Evolutionary conservation across 495 filamentous ascomycete genomes (phyloP).

Genomic region (Aspergillus sclerotiicarbonarius): DNA sequence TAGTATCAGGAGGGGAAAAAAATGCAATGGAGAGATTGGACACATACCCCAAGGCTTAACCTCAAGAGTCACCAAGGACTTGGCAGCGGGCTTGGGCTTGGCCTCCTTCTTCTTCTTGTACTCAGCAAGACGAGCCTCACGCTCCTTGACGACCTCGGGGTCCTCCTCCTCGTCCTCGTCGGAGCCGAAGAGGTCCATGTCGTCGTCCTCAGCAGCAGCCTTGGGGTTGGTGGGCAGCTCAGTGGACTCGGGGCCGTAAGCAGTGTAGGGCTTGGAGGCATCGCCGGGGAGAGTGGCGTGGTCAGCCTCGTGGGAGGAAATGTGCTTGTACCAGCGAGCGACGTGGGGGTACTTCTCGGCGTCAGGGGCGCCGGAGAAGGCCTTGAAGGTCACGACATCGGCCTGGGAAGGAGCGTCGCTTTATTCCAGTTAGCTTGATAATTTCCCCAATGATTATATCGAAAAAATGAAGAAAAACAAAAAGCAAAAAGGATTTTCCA

Average conservation of each 20-base stretch:
- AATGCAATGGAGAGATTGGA: slow-evolving; percentile 9
- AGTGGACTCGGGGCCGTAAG: slow-evolving; percentile 83
- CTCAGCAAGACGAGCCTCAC: slow-evolving; percentile 83
- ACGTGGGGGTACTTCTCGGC: slow-evolving; percentile 87
- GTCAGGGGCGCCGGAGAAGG: slow-evolving; percentile 70
- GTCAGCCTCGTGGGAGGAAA: slow-evolving; percentile 82
- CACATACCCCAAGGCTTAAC: slow-evolving; percentile 97
- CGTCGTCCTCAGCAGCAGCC: slow-evolving; percentile 74
- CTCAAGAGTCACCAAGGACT: slow-evolving; percentile 92
- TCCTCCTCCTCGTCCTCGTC: slow-evolving; percentile 95
- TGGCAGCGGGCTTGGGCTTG: slow-evolving; percentile 87
- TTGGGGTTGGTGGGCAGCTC: slow-evolving; percentile 78
- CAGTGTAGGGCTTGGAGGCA: slow-evolving; percentile 78
- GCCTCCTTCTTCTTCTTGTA: slow-evolving; percentile 97
- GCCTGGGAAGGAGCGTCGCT: slow-evolving; percentile 89
- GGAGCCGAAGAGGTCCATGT: slow-evolving; percentile 86
- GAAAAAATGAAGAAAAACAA: slow-evolving; percentile 10
- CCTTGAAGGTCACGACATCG: slow-evolving; percentile 93
- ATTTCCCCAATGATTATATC: background rate
- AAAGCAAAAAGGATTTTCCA: slow-evolving; percentile 14
- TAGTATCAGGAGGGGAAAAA: slow-evolving; percentile 26
- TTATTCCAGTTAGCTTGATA: slow-evolving; percentile 32
- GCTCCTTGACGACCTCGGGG: slow-evolving; percentile 73
- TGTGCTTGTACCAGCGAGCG: slow-evolving; percentile 98
- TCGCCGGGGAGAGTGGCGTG: slow-evolving; percentile 91